Base-by-base conservation (phyloP, 352 stramenopile genomes). In the Globisporangium lucens region DNA sequence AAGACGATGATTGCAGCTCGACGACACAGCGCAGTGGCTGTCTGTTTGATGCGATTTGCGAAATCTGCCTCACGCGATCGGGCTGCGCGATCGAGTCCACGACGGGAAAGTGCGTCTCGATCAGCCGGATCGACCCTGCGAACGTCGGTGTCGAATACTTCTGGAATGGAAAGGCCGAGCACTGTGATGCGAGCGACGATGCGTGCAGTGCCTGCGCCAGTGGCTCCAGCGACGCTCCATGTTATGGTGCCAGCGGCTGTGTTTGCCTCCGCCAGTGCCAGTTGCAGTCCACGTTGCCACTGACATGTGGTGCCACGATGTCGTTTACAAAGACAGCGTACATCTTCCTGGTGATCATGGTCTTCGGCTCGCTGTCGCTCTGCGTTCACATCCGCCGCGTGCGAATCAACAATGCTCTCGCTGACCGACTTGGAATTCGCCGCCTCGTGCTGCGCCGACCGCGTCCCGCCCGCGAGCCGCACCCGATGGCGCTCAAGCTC, bases 61-160 rank as follows among this genome's bases (percentile, higher is more conserved):
- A 68, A 29, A 38, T 61, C 10, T 71, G 66, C 29, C 30, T 71
- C n/a, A 51, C 38, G 27, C 47, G 61, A 24, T 17, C 35, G 7
- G 74, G 74, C 38, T 83, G 76, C 30, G 69, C 76, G n/a, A 57
- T 83, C n/a, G 74, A 83, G 41, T 72, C 74, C 17, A 72, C 66
- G 29, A 83, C 74, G 1, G 76, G 74, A 49, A 74, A 72, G 12
- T 83, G 76, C 70, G 68, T 83, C 5, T 76, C 72, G 4, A 58
- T 46, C 24, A 67, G 46, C 4, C 60, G 65, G 4, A 73, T 77
- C 27, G 20, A 73, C 8, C 56, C 60, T 4, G 24, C 67, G 2
- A 27, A 62, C 9, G 51, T 46, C 41, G 61, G 60, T 20, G 61
- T 70, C 20, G 61, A 68, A 22, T 80, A 79, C 58, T 79, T 79